Evolutionary conservation across 257 asterid species (phyloP).

Genomic region (Asclepias syriaca): DNA sequence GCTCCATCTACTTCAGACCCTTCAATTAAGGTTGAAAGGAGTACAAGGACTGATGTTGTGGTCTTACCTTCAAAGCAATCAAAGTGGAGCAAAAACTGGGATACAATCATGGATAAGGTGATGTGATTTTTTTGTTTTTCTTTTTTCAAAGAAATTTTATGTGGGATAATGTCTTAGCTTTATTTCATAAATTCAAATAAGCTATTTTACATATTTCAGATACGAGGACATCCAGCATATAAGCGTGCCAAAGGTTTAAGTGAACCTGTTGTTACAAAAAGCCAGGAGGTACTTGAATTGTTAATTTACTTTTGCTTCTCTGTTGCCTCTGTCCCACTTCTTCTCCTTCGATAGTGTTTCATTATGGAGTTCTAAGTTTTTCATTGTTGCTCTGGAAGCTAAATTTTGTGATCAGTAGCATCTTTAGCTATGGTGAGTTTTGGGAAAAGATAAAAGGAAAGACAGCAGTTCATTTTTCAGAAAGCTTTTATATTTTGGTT

Average conservation of each 20-base stretch:
- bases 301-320: not conserved
- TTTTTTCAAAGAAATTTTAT: not conserved
- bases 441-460: not conserved
- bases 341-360: not conserved
- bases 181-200: not conserved
- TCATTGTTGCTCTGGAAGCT: not conserved
- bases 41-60: constrained; percentile 73
- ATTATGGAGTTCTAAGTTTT: not conserved
- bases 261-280: constrained; percentile 74
- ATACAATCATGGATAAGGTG: constrained; percentile 73
- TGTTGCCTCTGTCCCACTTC: not conserved
- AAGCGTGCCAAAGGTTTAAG: constrained; percentile 63
- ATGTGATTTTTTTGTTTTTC: constrained; percentile 11
- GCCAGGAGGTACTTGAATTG: constrained; percentile 69
- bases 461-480: not conserved
- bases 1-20: constrained; percentile 42
- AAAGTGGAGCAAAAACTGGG: constrained; percentile 80
- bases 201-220: constrained; percentile 30
- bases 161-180: not conserved
- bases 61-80: constrained; percentile 70
- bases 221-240: constrained; percentile 69
- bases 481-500: not conserved
- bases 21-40: constrained; percentile 53
- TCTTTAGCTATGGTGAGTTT: not conserved
- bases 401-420: not conserved